Conservation (phyloP, 352 stramenopile genomes). For the Paralagenidium karlingii region DNA sequence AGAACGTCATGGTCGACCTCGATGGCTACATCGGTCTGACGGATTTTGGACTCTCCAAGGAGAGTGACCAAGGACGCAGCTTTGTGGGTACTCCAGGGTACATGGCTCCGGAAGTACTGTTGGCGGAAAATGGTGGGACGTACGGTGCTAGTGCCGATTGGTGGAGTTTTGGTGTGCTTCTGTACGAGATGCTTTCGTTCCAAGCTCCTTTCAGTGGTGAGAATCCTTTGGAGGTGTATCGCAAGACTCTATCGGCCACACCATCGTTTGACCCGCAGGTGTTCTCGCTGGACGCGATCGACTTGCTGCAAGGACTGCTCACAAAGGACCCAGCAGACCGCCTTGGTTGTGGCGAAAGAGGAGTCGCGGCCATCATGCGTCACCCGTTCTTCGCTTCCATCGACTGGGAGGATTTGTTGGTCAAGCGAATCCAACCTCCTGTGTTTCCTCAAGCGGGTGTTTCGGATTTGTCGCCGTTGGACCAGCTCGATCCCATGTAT, state of each 20-base stretch:
- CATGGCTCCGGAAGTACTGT: constrained; percentile 69
- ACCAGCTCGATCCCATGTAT: too few species aligned
- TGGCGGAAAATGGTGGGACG: constrained; percentile 18
- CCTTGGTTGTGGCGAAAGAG: constrained; percentile 31
- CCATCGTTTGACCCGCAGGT: constrained; percentile 87
- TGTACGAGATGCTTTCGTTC: constrained; percentile 74
- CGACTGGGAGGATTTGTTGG: constrained; percentile 63
- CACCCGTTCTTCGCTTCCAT: constrained; percentile 65
- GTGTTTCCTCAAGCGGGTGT: too few species aligned
- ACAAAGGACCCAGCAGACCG: constrained; percentile 45
- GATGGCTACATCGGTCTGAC: constrained; percentile 82
- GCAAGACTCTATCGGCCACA: constrained; percentile 90
- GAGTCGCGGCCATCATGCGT: constrained; percentile 57
- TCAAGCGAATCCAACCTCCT: constrained; percentile 58
- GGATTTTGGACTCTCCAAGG: constrained; percentile 70
- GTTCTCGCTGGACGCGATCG: constrained; percentile 54
- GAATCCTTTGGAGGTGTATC: constrained; percentile 89
- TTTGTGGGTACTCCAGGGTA: constrained; percentile 81
- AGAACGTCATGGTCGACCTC: constrained; percentile 85
- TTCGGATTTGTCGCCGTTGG: too few species aligned
- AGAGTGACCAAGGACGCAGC: constrained; percentile 44
- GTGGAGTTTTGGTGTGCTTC: constrained; percentile 84
- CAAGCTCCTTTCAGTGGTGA: constrained; percentile 68
- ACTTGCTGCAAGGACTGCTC: constrained; percentile 42
- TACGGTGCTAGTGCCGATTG: constrained; percentile 69